Base-by-base conservation (phyloP, 768 basidiomycete species). In the Collybia mongolica region DNA sequence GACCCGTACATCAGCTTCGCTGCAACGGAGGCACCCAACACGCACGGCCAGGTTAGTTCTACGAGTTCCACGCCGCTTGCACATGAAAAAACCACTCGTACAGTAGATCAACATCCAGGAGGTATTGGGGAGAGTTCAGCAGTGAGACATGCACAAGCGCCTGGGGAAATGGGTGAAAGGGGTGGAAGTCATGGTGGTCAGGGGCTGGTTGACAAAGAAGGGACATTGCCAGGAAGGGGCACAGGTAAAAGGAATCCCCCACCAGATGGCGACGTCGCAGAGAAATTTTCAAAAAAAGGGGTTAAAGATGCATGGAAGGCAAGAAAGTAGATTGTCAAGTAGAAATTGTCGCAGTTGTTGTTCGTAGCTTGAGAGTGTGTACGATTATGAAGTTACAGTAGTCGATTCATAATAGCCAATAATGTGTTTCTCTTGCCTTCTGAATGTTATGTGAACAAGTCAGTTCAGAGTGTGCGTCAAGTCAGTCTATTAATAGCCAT, bases 91-190 rank as follows among this genome's bases (percentile, higher is more conserved):
- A 78, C 75, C 5, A 77, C 76, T 7, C 63, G 68, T 17, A 66
- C 70, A 48, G 72, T 66, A 24, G 66, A 68, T 15, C 70, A 72
- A 39, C 69, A 77, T 62, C 56, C 65, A 50, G 61, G 63, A 48
- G 80, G 80, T 52, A 65, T 79, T 46, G 74, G 76, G 19, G 72
- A 72, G 60, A 80, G 75, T 63, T 68, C 76, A 17, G 73, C 73
- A 35, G 66, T 79, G 44, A 67, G 79, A 44, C 61, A 71, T 56
- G 51, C 60, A 39, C 63, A 64, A 44, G 74, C 73, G 35, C 73
- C 75, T 45, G 81, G 77, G 20, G 71, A 71, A 58, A 74, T 75
- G 71, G 69, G 71, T n/a, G 59, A 58, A 44, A 60, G 63, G 39
- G 73, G 70, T 17, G 77, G 75, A 1, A 72, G 72, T 39, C 59